These are phyloP conservation scores for Ophiosphaerella herpotricha DNA, from an alignment of 2,329 filamentous ascomycete species.

Conservation along the genomic window DNA sequence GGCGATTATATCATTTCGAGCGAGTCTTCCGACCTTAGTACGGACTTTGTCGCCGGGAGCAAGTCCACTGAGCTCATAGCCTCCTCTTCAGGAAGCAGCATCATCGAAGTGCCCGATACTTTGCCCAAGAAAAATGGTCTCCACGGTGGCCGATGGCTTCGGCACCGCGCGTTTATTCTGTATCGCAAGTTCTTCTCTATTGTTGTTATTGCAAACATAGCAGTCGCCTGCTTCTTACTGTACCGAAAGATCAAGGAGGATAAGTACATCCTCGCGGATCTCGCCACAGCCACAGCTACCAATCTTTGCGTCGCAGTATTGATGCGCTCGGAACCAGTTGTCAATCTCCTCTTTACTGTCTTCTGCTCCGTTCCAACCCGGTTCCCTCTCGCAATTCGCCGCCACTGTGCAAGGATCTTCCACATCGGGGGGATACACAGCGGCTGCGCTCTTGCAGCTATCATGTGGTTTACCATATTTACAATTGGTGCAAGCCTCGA, in stretches of 20 bases:
- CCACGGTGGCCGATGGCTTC: conserved; percentile 37
- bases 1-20: conserved; percentile 10
- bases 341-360: conserved; percentile 42
- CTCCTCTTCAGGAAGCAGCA: conserved; percentile 12
- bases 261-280: conserved; percentile 27
- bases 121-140: conserved; percentile 33
- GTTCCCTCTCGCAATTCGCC: conserved; percentile 38
- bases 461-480: conserved; percentile 53
- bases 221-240: conserved; percentile 32
- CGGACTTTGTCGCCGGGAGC: conserved; percentile 8
- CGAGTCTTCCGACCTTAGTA: conserved; percentile 17
- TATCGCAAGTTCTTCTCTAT: conserved; percentile 40
- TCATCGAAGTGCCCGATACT: conserved; percentile 19
- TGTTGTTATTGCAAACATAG: conserved; percentile 33
- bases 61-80: conserved; percentile 13
- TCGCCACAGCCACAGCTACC: conserved; percentile 45
- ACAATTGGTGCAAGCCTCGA: conserved; percentile 43
- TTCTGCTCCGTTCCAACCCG: conserved; percentile 42
- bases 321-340: conserved; percentile 44
- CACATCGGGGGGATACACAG: conserved; percentile 47
- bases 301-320: conserved; percentile 43
- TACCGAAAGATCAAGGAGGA: conserved; percentile 23
- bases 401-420: conserved; percentile 41
- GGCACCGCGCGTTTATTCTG: conserved; percentile 37
- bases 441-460: conserved; percentile 41